These are phyloP conservation scores for Flaveria bidentis DNA, from an alignment of 129 eudicot species.

Conservation along the genomic window DNA sequence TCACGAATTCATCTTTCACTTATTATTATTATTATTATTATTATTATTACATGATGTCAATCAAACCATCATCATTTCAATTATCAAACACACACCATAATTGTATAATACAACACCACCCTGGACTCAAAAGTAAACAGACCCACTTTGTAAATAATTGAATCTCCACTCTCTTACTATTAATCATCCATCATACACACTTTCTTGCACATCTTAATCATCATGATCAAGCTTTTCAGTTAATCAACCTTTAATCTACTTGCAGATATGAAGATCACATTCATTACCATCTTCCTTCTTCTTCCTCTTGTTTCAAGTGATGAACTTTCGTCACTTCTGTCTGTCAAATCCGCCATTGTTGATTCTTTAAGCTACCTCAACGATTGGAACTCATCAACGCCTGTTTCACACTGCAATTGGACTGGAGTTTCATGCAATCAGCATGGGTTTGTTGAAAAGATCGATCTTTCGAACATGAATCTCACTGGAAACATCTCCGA, in stretches of 20 bases:
- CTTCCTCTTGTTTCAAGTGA: conserved; percentile 30
- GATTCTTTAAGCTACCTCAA: conserved; percentile 57
- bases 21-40: too few species aligned
- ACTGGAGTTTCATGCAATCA: conserved; percentile 66
- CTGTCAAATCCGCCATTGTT: conserved; percentile 53
- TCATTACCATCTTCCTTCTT: conserved; percentile 31
- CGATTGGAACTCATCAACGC: conserved; percentile 46
- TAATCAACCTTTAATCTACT: conserved; percentile 25
- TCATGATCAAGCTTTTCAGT: not conserved
- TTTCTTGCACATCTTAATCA: conserved; percentile 22
- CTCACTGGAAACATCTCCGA: conserved; percentile 63
- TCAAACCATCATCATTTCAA: not conserved
- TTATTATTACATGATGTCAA: too few species aligned
- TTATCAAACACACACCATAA: conserved; percentile 6
- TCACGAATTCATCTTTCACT: not conserved
- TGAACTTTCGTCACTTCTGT: conserved; percentile 48
- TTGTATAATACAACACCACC: conserved; percentile 38
- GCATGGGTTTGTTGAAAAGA: conserved; percentile 47
- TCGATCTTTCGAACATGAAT: conserved; percentile 81
- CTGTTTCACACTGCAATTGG: conserved; percentile 58
- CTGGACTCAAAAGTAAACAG: conserved; percentile 40
- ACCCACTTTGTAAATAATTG: conserved; percentile 44
- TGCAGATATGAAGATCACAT: conserved; percentile 27
- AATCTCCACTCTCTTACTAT: conserved; percentile 19
- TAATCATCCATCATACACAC: conserved; percentile 40